Evolutionary conservation across 345 rosid genomes (phyloP).

Genomic region (Lenwebbia sp.): DNA sequence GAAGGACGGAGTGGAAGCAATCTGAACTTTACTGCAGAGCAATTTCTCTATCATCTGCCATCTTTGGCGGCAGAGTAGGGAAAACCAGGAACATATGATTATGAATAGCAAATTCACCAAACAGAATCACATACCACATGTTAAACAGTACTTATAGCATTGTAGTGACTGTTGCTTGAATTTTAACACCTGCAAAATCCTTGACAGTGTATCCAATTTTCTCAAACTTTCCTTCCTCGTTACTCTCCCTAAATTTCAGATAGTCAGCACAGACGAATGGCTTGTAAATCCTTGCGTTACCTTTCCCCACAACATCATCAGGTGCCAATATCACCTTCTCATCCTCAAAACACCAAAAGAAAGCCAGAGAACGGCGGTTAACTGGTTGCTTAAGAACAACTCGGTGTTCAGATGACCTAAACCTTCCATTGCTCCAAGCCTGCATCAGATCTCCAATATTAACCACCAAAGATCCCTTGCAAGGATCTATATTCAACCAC

Average conservation of each 20-base stretch:
- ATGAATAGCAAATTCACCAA: background rate
- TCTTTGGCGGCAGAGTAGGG: background rate
- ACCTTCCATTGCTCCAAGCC: slow-evolving; percentile 66
- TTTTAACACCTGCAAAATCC: slow-evolving; percentile 50
- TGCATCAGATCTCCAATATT: slow-evolving; percentile 77
- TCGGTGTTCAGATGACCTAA: slow-evolving; percentile 68
- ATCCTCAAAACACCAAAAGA: slow-evolving; percentile 65
- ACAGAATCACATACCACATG: background rate
- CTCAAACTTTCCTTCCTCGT: slow-evolving; percentile 60
- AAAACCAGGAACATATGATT: background rate
- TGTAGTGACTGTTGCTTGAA: background rate
- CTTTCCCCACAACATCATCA: slow-evolving; percentile 41
- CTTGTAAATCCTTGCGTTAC: slow-evolving; percentile 26
- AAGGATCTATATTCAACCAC: slow-evolving; percentile 40
- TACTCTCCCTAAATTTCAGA: slow-evolving; percentile 47
- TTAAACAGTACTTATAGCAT: background rate
- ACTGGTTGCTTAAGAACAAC: slow-evolving; percentile 34
- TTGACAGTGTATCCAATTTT: slow-evolving; percentile 46
- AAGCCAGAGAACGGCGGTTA: slow-evolving; percentile 53
- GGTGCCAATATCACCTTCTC: slow-evolving; percentile 53
- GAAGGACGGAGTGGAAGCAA: background rate
- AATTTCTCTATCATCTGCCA: background rate
- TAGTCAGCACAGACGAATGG: slow-evolving; percentile 53
- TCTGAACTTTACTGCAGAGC: background rate
- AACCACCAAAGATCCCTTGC: slow-evolving; percentile 43